These are phyloP conservation scores for Lantana camara DNA, from an alignment of 257 asterid genomes.

Conservation along the genomic window DNA sequence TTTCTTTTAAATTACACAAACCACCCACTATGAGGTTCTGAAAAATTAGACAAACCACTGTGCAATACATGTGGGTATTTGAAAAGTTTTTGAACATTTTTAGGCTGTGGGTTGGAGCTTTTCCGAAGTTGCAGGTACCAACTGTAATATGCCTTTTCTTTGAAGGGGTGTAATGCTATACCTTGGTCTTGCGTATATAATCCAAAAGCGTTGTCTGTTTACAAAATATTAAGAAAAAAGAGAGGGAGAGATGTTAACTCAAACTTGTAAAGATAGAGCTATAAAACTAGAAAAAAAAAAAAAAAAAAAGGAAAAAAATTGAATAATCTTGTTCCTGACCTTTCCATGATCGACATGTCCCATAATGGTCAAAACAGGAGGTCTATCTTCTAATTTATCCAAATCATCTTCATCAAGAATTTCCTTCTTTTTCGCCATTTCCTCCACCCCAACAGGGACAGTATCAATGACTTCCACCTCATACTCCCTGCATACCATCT, in stretches of 20 bases:
- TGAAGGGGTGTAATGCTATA: slow-evolving; percentile 25
- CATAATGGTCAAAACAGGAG: slow-evolving; percentile 97
- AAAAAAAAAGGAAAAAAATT: slow-evolving; percentile 3
- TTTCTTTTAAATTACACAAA: no score
- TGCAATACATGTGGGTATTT: no score
- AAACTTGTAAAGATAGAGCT: slow-evolving; percentile 4
- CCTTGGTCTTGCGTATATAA: slow-evolving; percentile 86
- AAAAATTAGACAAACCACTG: no score
- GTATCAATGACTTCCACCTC: slow-evolving; percentile 95
- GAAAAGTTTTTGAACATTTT: no score
- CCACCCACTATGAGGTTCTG: no score
- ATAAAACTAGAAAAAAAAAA: not conserved
- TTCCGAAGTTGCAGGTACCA: no score
- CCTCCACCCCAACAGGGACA: slow-evolving; percentile 66
- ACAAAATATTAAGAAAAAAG: no score
- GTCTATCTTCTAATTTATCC: slow-evolving; percentile 81
- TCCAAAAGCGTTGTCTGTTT: slow-evolving; percentile 95
- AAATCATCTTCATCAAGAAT: slow-evolving; percentile 83
- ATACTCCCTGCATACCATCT: slow-evolving; percentile 90
- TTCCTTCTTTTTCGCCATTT: slow-evolving; percentile 92
- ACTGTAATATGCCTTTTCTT: no score
- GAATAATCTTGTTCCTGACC: slow-evolving; percentile 44
- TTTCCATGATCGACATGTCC: slow-evolving; percentile 99
- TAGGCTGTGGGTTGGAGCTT: no score
- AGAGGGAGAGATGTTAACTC: slow-evolving; percentile 31